These are phyloP conservation scores for Boletus insuetus DNA, from an alignment of 768 basidiomycete genomes.

Conservation along the genomic window DNA sequence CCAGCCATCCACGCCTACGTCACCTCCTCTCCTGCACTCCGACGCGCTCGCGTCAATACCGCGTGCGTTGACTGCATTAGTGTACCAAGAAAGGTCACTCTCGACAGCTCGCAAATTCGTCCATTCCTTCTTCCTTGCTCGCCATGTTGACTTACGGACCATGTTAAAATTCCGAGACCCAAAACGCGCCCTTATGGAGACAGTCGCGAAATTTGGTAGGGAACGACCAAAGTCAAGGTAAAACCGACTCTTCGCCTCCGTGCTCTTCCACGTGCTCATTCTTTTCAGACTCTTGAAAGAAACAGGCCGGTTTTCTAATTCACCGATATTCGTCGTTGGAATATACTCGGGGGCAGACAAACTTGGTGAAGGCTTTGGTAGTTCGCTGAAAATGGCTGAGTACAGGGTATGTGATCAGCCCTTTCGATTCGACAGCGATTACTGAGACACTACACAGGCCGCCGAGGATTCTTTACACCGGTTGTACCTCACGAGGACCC, in stretches of 20 bases:
- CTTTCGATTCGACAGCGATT: neutral
- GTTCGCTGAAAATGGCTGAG: conserved; percentile 92
- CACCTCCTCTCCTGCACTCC: conserved; percentile 61
- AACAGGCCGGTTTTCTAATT: conserved; percentile 86
- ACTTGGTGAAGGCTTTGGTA: conserved; percentile 93
- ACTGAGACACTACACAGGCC: conserved; percentile 45
- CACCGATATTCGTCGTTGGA: conserved; percentile 95
- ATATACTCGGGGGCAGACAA: conserved; percentile 82
- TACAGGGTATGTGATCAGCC: conserved; percentile 59
- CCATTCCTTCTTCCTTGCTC: conserved; percentile 83
- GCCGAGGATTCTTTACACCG: conserved; percentile 84
- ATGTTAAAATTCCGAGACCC: conserved; percentile 85
- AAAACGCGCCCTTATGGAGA: conserved; percentile 70
- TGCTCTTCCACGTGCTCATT: neutral
- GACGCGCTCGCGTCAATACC: conserved; percentile 89
- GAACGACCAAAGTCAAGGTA: conserved; percentile 72
- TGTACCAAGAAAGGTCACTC: conserved; percentile 87
- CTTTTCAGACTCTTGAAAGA: conserved; percentile 76
- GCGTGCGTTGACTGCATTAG: conserved; percentile 80
- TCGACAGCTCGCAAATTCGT: conserved; percentile 84
- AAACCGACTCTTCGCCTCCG: neutral
- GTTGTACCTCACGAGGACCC: conserved; percentile 78
- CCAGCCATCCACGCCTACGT: conserved; percentile 48
- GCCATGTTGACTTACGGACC: conserved; percentile 74
- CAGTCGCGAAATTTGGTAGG: conserved; percentile 65